A percentile compares a stretch with the other conserved stretches of the same genome.
These are phyloP conservation scores for Dissophora globulifera DNA, from an alignment of 192 early-diverging fungal genomes.

Conservation along the genomic window DNA sequence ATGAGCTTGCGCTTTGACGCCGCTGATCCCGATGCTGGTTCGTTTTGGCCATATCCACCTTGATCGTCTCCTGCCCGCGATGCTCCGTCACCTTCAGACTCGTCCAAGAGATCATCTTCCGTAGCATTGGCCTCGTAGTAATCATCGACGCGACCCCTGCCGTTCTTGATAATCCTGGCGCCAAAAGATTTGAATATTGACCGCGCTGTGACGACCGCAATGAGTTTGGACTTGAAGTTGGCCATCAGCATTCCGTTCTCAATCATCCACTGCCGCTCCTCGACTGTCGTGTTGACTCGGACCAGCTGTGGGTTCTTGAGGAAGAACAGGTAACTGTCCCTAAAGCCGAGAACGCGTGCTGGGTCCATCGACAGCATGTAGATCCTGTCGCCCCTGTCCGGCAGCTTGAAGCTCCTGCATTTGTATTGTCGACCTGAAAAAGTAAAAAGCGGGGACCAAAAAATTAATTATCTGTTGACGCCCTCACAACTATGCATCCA, in stretches of 20 bases:
- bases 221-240: constrained; percentile 72
- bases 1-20: constrained; percentile 18
- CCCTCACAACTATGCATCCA: no score
- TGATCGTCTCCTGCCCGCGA: constrained; percentile 27
- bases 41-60: background rate
- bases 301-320: constrained; percentile 81
- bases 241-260: constrained; percentile 69
- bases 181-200: constrained; percentile 81
- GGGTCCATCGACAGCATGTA: constrained; percentile 94
- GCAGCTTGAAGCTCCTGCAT: constrained; percentile 80
- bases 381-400: constrained; percentile 74
- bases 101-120: constrained; percentile 34
- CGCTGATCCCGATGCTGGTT: constrained; percentile 1
- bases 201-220: constrained; percentile 78
- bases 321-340: constrained; percentile 96
- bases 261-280: constrained; percentile 78
- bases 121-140: constrained; percentile 69
- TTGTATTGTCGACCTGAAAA: constrained; percentile 79
- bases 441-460: background rate
- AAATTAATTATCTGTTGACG: background rate
- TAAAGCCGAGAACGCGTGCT: constrained; percentile 81
- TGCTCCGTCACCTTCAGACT: constrained; percentile 31
- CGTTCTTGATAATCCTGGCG: constrained; percentile 69
- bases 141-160: constrained; percentile 70
- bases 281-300: constrained; percentile 79